Evolutionary conservation across 2,329 filamentous ascomycete species (phyloP), one percentile per base, ranked within the genome.

Genomic region (Akanthomyces uredinophilus): DNA sequence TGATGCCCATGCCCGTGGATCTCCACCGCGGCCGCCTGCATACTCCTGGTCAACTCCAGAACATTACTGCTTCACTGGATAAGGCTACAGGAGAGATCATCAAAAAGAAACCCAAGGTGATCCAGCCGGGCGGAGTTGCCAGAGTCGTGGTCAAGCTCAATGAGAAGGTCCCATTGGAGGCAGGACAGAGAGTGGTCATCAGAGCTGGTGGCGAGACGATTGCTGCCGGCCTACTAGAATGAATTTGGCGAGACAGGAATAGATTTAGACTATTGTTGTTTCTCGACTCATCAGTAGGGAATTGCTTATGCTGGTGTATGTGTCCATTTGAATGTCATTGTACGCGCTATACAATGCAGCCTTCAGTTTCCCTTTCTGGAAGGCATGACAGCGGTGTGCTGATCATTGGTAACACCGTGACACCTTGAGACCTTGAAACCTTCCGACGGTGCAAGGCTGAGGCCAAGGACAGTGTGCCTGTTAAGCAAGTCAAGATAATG

Each of bases 1-100:
- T 99, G 18, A 88, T 93, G 75, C 94, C 94, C 0, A 95, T 94
- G 85, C 85, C 86, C 27, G 85, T 98, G 11, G 94, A 98, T 70
- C 86, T 99, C 10, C 93, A 97, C 73, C 82, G 92, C 22, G 95
- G 95, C 0, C 83, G 92, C 10, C 77, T 98, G 56, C 90, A 96
- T 72, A 86, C 87, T 0, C 83, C 91, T 0, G 95, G 90, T 0
- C 84, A 85, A 53, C 89, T 99, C 46, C 81, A 82, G 58, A 83
- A 86, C 65, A 81, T 98, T 66, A 77, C 89, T 10, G 90, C 89
- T 0, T 81, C 87, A 2, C 74, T 98, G 49, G 91, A 97, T 73
- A 96, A 96, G 75, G 81, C 82, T 10, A 91, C 84, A 1, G 94
- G 92, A 0, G 81, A 83, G n/a, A 78, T 89, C 1, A 71, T 87